Evolutionary conservation across 495 filamentous ascomycete genomes (phyloP).

Genomic region (Hypoxylon intermedium): DNA sequence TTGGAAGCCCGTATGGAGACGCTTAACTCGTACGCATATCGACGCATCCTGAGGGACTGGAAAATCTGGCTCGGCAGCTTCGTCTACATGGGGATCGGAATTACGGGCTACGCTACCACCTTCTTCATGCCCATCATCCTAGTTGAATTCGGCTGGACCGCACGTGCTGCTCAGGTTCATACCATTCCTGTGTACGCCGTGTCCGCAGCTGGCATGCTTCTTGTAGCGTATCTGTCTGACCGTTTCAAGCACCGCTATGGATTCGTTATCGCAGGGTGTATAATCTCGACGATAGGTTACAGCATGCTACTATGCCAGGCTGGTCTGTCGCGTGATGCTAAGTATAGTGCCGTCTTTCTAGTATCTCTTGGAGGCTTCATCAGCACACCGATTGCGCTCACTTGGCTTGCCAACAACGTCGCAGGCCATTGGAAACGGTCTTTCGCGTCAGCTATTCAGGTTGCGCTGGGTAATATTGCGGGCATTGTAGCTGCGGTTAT

Average conservation of each 20-base stretch:
- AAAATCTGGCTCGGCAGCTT: constrained; percentile 63
- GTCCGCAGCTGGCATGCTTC: constrained; percentile 54
- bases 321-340: constrained; percentile 41
- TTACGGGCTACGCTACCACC: constrained; percentile 57
- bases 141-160: constrained; percentile 62
- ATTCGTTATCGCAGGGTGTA: constrained; percentile 56
- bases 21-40: constrained; percentile 53
- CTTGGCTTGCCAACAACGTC: constrained; percentile 61
- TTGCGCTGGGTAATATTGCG: constrained; percentile 63
- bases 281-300: constrained; percentile 58
- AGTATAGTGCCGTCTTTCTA: constrained; percentile 64
- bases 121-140: constrained; percentile 67
- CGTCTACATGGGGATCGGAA: constrained; percentile 59
- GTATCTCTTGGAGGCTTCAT: constrained; percentile 60
- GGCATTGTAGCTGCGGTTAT: constrained; percentile 65
- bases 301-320: constrained; percentile 55
- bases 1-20: constrained; percentile 57
- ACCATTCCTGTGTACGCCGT: constrained; percentile 65
- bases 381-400: constrained; percentile 58
- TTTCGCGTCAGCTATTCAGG: constrained; percentile 61
- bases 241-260: constrained; percentile 49
- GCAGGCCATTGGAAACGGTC: constrained; percentile 69
- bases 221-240: constrained; percentile 54
- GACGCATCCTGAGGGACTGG: constrained; percentile 59
- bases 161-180: constrained; percentile 58